These are phyloP conservation scores for Psilocybe cyanescens DNA, from an alignment of 768 basidiomycete genomes.

Conservation along the genomic window DNA sequence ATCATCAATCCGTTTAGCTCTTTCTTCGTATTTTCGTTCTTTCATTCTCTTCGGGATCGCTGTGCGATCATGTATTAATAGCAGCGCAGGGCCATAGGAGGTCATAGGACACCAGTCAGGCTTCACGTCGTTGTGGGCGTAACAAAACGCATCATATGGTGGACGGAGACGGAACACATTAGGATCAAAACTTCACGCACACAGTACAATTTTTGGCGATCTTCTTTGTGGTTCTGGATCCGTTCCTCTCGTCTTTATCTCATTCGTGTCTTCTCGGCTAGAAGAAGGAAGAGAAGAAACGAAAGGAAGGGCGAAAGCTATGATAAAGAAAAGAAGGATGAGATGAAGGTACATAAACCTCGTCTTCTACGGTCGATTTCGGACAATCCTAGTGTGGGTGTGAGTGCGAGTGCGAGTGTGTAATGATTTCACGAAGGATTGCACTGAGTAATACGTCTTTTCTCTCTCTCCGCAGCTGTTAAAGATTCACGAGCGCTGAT, in stretches of 20 bases:
- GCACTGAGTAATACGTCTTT: too few species aligned
- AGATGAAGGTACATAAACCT: not conserved
- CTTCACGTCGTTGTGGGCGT: not conserved
- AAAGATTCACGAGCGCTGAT: too few species aligned
- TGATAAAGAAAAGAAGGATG: not conserved
- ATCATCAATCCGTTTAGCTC: too few species aligned
- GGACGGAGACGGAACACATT: not conserved
- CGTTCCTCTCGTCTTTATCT: not conserved
- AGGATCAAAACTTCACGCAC: not conserved
- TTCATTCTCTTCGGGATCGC: not conserved
- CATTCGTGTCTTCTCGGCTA: not conserved
- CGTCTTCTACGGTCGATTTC: not conserved
- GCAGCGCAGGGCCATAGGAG: not conserved
- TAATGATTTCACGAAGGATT: too few species aligned
- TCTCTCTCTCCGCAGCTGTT: too few species aligned
- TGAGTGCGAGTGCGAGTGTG: not conserved
- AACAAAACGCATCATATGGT: not conserved
- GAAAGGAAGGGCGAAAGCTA: not conserved
- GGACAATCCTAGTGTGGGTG: not conserved
- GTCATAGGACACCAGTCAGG: not conserved
- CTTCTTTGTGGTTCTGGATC: constrained; percentile 1
- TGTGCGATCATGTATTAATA: not conserved
- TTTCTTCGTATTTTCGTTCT: not conserved
- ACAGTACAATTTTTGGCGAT: not conserved
- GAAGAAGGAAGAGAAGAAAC: not conserved